These are phyloP conservation scores for Parmelia sp. DNA, from an alignment of 495 filamentous ascomycete species.

Conservation along the genomic window DNA sequence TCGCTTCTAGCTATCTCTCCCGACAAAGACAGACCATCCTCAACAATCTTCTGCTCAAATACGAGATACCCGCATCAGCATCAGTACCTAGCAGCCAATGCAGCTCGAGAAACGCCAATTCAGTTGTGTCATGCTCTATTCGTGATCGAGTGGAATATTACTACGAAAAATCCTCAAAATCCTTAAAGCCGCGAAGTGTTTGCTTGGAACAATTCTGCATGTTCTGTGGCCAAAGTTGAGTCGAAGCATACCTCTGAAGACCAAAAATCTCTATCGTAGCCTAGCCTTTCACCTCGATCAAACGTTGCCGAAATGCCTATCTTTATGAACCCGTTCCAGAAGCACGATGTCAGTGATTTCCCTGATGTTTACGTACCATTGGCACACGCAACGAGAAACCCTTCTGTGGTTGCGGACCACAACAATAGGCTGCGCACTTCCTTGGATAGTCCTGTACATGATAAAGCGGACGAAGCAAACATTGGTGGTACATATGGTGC, in stretches of 20 bases:
- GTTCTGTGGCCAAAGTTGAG: background rate
- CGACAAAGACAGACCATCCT: background rate
- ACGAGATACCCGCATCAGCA: background rate
- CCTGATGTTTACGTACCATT: constrained; percentile 49
- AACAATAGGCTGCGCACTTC: constrained; percentile 28
- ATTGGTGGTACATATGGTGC: constrained; percentile 26
- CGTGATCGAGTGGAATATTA: constrained; percentile 2
- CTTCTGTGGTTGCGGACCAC: constrained; percentile 26
- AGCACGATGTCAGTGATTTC: constrained; percentile 43
- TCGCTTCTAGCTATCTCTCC: background rate
- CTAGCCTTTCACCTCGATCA: background rate
- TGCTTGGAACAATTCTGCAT: background rate
- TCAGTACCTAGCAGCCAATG: constrained; percentile 10
- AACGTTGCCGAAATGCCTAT: constrained; percentile 26
- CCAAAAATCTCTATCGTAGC: background rate
- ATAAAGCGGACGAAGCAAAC: constrained; percentile 9
- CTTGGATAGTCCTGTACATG: constrained; percentile 26
- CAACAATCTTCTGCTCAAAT: background rate
- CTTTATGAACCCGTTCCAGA: constrained; percentile 47
- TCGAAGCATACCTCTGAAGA: background rate
- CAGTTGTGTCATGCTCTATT: constrained; percentile 22
- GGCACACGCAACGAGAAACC: constrained; percentile 36
- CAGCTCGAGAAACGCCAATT: constrained; percentile 19
- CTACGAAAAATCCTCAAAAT: background rate
- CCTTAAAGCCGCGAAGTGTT: background rate